Base-by-base conservation (phyloP, 2,329 filamentous ascomycete species). In the Stagonosporopsis rhizophila region DNA sequence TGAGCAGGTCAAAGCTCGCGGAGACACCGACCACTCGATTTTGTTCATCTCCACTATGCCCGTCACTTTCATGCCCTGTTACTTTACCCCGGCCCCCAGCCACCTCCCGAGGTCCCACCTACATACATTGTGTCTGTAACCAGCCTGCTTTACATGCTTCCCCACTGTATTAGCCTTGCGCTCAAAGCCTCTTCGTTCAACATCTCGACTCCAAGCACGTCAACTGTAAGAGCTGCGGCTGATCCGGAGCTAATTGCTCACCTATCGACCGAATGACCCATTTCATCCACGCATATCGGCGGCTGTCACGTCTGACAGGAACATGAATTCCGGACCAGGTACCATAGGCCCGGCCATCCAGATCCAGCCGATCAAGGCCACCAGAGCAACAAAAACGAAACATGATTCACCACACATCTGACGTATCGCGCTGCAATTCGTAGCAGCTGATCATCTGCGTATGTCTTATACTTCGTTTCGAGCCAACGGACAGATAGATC, bases 251-350 rank as follows among this genome's bases (percentile, higher is more conserved):
- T 42, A 22, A 46, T 8, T 8, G 25, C 38, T 30, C 9, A 42
- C 14, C 23, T 23, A 38, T 22, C 38, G 17, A 15, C 11, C 2
- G 20, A 12, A 12, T 47, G 38, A 47, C 30, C 42, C 32, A 28
- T 28, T 37, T 1, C 9, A 25, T 37, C 30, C 38, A 30, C 32
- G 19, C 35, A 37, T 23, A 41, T 42, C 41, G 23, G 35, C 32
- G 46, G 46, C 41, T 56, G 52, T 49, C 46, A 50, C 46, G 52
- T 56, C 34, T 45, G 34, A 50, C 52, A 50, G 37, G 17, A 50
- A 19, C 35, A 50, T 50, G 25, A 40, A 45, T 30, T 42, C 12
- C 12, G 41, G 41, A 25, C n/a, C 35, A 37, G 35, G 41, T 34
- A 50, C 35, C 28, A 35, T 19, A 41, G 20, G 14, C 25, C 41